These are phyloP conservation scores for Umbilicus rupestris DNA, from an alignment of 164 flowering plant species.

Conservation along the genomic window DNA sequence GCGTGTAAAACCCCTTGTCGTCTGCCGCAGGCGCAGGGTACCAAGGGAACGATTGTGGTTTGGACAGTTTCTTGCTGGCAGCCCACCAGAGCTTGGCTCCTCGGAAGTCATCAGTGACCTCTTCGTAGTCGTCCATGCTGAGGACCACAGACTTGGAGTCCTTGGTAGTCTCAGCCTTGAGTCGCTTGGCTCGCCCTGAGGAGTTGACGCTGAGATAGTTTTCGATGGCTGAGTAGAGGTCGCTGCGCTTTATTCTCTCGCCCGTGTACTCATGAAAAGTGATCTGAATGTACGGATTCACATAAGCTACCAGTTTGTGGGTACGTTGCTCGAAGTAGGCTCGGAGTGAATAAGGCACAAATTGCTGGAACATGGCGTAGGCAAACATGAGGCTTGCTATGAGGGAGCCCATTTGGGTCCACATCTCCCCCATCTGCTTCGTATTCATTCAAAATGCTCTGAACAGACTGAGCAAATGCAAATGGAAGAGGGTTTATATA, in stretches of 20 bases:
- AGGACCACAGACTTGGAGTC: conserved; percentile 10
- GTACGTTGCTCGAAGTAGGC: not conserved
- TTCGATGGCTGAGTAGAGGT: conserved; percentile 14
- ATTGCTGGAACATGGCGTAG: conserved; percentile 6
- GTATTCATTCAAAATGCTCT: not conserved
- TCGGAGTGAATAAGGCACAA: conserved; percentile 1
- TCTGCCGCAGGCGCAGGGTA: conserved; percentile 15
- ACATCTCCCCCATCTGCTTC: not conserved
- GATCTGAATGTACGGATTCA: conserved; percentile 15
- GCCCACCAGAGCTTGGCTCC: conserved; percentile 16
- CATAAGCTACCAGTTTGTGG: not conserved
- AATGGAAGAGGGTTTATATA: too few species aligned
- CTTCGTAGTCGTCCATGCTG: conserved; percentile 17
- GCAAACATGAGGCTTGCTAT: conserved; percentile 3
- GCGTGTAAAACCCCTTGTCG: conserved; percentile 18
- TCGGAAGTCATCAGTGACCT: conserved; percentile 15
- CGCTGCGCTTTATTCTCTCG: conserved; percentile 13
- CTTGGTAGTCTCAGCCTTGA: conserved; percentile 12
- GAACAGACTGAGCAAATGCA: not conserved
- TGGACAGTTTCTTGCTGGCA: not conserved
- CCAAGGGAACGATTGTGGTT: conserved; percentile 5
- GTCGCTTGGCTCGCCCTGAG: conserved; percentile 9
- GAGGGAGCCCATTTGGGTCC: conserved; percentile 7
- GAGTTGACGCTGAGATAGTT: conserved; percentile 11
- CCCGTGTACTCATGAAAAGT: conserved; percentile 13